Evolutionary conservation across 129 eudicot genomes (phyloP).

Genomic region (Rutidosis leptorrhynchoides): DNA sequence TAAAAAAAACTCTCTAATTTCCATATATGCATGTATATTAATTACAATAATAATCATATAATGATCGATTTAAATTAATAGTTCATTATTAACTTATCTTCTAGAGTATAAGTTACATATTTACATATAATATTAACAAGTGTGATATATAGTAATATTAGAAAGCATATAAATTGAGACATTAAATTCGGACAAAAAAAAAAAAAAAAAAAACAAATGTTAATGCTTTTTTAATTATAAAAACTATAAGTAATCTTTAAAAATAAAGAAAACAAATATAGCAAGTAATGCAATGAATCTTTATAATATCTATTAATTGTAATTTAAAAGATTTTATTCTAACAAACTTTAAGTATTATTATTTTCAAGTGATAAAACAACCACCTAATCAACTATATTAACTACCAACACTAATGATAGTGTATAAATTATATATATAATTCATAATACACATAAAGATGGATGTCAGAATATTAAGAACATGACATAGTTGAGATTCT

Average conservation of each 20-base stretch:
- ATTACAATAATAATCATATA: too few relatives aligned
- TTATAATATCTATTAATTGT: conserved; percentile 26
- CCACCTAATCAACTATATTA: conserved; percentile 45
- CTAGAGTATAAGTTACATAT: too few relatives aligned
- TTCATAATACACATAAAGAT: conserved; percentile 9
- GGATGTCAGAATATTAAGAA: conserved; percentile 34
- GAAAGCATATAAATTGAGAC: not conserved
- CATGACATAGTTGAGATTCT: conserved; percentile 41
- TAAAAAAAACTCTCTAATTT: too few relatives aligned
- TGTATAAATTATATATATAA: conserved; percentile 17
- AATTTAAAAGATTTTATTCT: conserved; percentile 30
- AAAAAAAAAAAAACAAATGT: too few relatives aligned
- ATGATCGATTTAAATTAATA: too few relatives aligned
- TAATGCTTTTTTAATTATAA: not conserved
- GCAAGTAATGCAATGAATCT: conserved; percentile 32
- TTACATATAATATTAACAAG: not conserved
- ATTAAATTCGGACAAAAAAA: conserved; percentile 1
- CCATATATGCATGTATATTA: too few relatives aligned
- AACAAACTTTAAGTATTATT: not conserved
- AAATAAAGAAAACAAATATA: conserved; percentile 9
- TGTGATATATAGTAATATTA: conserved; percentile 10
- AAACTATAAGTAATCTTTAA: conserved; percentile 19
- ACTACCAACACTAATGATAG: conserved; percentile 34
- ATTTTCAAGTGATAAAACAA: conserved; percentile 13
- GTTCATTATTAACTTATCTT: too few relatives aligned